Evolutionary conservation across 176 grass and related monocot genomes (phyloP).

Genomic region (Alloteropsis semialata): DNA sequence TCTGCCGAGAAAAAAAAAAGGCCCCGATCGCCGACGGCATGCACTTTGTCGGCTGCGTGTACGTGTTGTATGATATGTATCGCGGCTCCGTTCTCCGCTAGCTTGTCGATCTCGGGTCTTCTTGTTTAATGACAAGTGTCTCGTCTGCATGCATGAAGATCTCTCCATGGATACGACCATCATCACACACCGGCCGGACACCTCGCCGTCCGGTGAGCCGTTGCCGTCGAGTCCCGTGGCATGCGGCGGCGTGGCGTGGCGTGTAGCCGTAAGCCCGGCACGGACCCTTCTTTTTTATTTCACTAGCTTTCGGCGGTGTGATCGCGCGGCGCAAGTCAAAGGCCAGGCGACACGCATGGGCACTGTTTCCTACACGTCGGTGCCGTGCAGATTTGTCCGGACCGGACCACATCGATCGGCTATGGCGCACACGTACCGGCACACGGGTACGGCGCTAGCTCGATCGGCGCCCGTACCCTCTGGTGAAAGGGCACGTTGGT

Average conservation of each 20-base stretch:
- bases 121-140: neutral
- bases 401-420: neutral
- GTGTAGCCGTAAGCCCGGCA: neutral
- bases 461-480: neutral
- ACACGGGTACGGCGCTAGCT: neutral
- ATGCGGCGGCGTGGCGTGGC: neutral
- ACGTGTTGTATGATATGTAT: too few species aligned
- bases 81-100: too few species aligned
- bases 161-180: neutral
- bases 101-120: too few species aligned
- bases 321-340: constrained; percentile 10
- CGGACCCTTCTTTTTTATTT: neutral
- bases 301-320: neutral
- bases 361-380: neutral
- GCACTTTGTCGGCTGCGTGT: too few species aligned
- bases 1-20: too few species aligned
- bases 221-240: neutral
- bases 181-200: neutral
- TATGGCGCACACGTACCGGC: neutral
- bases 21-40: too few species aligned
- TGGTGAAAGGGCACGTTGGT: neutral
- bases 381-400: neutral
- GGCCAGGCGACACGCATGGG: neutral
- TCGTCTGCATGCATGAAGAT: neutral
- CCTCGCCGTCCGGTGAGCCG: constrained; percentile 6